Conservation (phyloP, 2,329 filamentous ascomycete species). For the Phoma sp. region DNA sequence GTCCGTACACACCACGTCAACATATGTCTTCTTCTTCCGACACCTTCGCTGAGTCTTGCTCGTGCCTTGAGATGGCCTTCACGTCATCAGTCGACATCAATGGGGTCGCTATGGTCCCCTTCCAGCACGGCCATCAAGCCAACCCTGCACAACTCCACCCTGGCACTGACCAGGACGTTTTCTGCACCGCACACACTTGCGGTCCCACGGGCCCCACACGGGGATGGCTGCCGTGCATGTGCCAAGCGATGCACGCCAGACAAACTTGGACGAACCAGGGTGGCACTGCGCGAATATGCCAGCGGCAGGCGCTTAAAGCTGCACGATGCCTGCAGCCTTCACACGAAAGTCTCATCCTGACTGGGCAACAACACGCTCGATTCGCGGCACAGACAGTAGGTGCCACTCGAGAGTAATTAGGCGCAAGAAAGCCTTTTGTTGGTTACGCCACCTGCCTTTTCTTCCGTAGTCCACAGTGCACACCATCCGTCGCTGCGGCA, state of each 20-base stretch:
- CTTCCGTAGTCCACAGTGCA: conserved; percentile 14
- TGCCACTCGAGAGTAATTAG: conserved; percentile 31
- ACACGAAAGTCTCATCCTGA: conserved; percentile 21
- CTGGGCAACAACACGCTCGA: conserved; percentile 30
- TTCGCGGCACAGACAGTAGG: conserved; percentile 29
- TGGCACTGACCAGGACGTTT: conserved; percentile 31
- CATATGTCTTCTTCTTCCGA: background rate
- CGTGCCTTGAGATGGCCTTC: background rate
- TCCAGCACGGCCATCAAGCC: background rate
- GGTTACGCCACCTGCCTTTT: conserved; percentile 30
- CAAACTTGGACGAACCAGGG: conserved; percentile 17
- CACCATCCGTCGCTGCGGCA: conserved; percentile 17
- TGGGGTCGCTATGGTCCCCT: background rate
- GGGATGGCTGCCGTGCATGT: conserved; percentile 23
- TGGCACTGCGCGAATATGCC: conserved; percentile 24
- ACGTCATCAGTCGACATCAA: background rate
- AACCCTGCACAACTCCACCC: conserved; percentile 15
- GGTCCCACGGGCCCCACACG: conserved; percentile 20
- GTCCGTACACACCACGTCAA: background rate
- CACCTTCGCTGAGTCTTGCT: background rate
- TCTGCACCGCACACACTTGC: conserved; percentile 26
- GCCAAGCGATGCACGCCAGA: conserved; percentile 23
- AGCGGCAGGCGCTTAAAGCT: conserved; percentile 27
- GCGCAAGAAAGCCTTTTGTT: conserved; percentile 36
- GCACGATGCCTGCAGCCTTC: conserved; percentile 23